Percentiles rank a stretch among this genome's conserved stretches.
These are phyloP conservation scores for Penicillium malachiteum DNA, from an alignment of 495 filamentous ascomycete genomes.

Conservation along the genomic window DNA sequence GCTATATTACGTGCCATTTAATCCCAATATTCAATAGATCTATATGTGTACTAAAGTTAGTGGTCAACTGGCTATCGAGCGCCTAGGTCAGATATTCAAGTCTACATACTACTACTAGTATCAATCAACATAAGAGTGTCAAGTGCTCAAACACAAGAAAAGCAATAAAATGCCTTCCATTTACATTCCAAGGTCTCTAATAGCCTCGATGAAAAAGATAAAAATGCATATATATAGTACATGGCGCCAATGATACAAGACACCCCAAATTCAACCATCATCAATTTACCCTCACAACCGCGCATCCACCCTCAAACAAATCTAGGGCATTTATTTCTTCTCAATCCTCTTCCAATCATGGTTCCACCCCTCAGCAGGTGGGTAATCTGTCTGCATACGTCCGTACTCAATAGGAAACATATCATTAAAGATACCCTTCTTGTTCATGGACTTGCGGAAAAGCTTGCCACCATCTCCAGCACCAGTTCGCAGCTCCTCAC, in stretches of 20 bases:
- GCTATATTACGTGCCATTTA: too few relatives aligned
- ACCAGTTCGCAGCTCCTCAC: conserved; percentile 74
- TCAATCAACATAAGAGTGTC: not conserved
- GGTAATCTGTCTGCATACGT: conserved; percentile 75
- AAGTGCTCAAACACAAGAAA: not conserved
- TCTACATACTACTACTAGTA: not conserved
- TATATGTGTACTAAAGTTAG: too few relatives aligned
- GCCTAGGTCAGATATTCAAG: not conserved
- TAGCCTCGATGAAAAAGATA: conserved; percentile 5
- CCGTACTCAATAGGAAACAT: conserved; percentile 86
- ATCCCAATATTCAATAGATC: too few relatives aligned
- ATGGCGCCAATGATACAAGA: conserved; percentile 30
- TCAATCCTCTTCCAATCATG: conserved; percentile 53
- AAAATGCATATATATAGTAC: conserved; percentile 28
- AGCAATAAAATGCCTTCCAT: not conserved
- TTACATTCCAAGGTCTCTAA: not conserved
- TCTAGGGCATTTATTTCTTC: conserved; percentile 20
- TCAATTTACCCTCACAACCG: conserved; percentile 5
- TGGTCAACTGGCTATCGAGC: too few relatives aligned
- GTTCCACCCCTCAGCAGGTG: conserved; percentile 73
- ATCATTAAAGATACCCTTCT: conserved; percentile 68
- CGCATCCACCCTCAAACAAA: conserved; percentile 5
- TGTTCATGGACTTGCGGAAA: conserved; percentile 81
- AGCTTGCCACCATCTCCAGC: conserved; percentile 73
- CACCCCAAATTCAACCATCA: not conserved